Percentiles rank a stretch among this genome's conserved stretches.
phyloP scores from a whole-genome alignment of 108 stramenopile genomes.

The Nitzschia inconspicua region DNA sequence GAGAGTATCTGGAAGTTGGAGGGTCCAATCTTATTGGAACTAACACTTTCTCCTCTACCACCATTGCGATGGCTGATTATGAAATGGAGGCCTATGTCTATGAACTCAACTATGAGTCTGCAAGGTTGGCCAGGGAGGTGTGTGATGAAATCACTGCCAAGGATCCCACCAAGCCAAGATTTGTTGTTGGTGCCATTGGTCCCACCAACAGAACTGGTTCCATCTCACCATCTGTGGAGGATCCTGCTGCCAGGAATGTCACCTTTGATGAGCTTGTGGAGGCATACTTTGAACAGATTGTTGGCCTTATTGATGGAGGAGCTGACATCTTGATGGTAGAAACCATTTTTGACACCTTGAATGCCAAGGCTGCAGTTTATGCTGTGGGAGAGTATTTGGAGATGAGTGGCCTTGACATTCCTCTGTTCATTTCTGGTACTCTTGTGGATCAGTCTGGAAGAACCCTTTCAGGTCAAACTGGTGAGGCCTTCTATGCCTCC shows the following conservation, averaged over 20 bases:
- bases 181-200: conserved; percentile 96
- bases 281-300: conserved; percentile 94
- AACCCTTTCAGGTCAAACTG: conserved; percentile 97
- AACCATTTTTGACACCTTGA: conserved; percentile 98
- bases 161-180: conserved; percentile 94
- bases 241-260: conserved; percentile 92
- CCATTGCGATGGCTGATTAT: conserved; percentile 98
- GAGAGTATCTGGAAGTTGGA: conserved; percentile 86
- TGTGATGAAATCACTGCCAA: conserved; percentile 93
- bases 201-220: conserved; percentile 98
- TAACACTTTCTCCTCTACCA: conserved; percentile 97
- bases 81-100: conserved; percentile 94
- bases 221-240: conserved; percentile 95
- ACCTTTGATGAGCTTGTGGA: conserved; percentile 98
- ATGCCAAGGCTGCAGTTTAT: conserved; percentile 97
- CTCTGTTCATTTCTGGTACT: conserved; percentile 97
- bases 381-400: conserved; percentile 93
- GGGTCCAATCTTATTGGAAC: conserved; percentile 96
- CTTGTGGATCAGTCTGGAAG: conserved; percentile 98
- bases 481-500: conserved; percentile 96
- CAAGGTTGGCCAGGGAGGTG: conserved; percentile 93
- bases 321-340: conserved; percentile 96
- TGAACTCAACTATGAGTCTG: conserved; percentile 94
- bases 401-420: conserved; percentile 86
- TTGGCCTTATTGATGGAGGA: conserved; percentile 95